Conservation (phyloP, 106 monocot species). For the Agapanthus africanus region DNA sequence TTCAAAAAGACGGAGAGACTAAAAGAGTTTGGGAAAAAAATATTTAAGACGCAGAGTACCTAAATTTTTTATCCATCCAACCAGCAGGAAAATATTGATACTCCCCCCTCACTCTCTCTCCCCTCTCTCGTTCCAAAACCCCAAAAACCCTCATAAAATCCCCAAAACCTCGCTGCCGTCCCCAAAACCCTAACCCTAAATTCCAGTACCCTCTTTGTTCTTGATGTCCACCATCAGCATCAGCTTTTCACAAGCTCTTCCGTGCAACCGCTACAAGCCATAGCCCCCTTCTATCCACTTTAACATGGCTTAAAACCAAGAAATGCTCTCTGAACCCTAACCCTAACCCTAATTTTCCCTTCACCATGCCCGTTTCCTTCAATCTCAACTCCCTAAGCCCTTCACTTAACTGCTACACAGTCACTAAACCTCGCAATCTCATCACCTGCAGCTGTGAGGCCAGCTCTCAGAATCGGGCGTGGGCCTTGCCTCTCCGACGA, state of each 20-base stretch:
- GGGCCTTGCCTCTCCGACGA: background rate
- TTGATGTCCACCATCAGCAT: background rate
- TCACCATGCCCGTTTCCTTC: slow-evolving; percentile 15
- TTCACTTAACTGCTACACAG: background rate
- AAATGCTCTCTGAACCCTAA: background rate
- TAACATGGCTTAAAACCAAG: background rate
- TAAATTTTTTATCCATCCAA: too few relatives aligned
- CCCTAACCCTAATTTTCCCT: slow-evolving; percentile 3
- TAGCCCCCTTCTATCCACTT: background rate
- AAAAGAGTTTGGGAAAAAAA: too few relatives aligned
- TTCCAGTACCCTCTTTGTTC: background rate
- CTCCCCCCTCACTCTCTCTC: too few relatives aligned
- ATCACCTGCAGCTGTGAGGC: slow-evolving; percentile 3
- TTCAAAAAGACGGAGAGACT: too few relatives aligned
- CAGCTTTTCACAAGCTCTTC: slow-evolving; percentile 2
- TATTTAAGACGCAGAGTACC: too few relatives aligned
- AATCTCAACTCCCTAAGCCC: background rate
- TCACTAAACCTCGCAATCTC: background rate
- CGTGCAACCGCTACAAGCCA: slow-evolving; percentile 1
- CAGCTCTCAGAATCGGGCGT: background rate
- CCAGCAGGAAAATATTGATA: too few relatives aligned
- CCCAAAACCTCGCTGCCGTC: background rate
- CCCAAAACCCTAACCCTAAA: slow-evolving; percentile 2
- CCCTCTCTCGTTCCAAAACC: too few relatives aligned
- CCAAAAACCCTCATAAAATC: background rate